Percentiles rank a stretch among this genome's conserved stretches.
Conservation (phyloP, 2,329 filamentous ascomycete species). For the Epichloe uncinata region DNA sequence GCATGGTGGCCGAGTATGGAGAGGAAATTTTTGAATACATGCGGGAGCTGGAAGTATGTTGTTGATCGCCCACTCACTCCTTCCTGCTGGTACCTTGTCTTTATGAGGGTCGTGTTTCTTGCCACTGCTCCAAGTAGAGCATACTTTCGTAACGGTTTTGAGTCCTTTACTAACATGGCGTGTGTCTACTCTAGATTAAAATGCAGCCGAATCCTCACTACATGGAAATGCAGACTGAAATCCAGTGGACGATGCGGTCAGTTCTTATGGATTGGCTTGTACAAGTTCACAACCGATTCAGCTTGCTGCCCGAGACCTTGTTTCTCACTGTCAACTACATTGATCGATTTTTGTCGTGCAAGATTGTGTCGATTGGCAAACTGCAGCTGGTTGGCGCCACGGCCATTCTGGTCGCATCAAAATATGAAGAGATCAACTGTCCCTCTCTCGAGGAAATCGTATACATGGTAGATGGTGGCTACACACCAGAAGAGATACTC, state of each 20-base stretch:
- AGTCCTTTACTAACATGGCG: not conserved
- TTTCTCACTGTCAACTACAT: slow-evolving; percentile 96
- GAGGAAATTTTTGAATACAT: slow-evolving; percentile 95
- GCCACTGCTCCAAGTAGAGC: too few relatives aligned
- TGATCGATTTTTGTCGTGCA: slow-evolving; percentile 87
- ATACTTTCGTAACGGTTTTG: not conserved
- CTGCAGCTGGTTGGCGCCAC: slow-evolving; percentile 93
- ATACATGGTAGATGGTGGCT: slow-evolving; percentile 94
- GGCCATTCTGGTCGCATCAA: slow-evolving; percentile 88
- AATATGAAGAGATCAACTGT: slow-evolving; percentile 98
- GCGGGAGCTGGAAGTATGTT: slow-evolving; percentile 67
- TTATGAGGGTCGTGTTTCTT: not conserved
- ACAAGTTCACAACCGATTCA: slow-evolving; percentile 88
- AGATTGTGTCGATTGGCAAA: slow-evolving; percentile 89
- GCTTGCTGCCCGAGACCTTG: slow-evolving; percentile 81
- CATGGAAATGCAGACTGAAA: slow-evolving; percentile 95
- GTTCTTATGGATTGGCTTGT: slow-evolving; percentile 97
- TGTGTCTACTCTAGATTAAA: slow-evolving; percentile 38
- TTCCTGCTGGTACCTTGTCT: not conserved
- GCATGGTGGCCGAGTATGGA: slow-evolving; percentile 94
- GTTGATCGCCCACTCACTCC: not conserved
- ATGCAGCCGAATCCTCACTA: slow-evolving; percentile 86
- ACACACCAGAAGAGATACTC: slow-evolving; percentile 79
- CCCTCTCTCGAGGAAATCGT: slow-evolving; percentile 91
- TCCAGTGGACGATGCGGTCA: slow-evolving; percentile 97